These are phyloP conservation scores for Protomyces macrosporus DNA, from an alignment of 1,139 yeast genomes.

Conservation along the genomic window DNA sequence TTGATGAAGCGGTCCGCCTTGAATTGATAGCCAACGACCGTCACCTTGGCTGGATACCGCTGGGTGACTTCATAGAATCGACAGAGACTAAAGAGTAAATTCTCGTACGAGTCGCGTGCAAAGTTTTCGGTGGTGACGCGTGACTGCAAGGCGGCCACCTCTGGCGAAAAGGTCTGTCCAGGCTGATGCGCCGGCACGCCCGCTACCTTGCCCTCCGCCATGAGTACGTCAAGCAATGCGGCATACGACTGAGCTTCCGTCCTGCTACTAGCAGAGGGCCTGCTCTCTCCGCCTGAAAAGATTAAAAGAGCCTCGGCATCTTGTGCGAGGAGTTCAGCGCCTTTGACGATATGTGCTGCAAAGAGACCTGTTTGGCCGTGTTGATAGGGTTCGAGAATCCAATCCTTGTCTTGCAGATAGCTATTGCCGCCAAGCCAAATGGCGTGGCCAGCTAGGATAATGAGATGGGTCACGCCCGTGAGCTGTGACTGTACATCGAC, in stretches of 20 bases:
- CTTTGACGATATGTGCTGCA: constrained; percentile 53
- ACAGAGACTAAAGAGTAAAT: constrained; percentile 56
- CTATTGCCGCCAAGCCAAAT: constrained; percentile 49
- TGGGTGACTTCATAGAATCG: constrained; percentile 50
- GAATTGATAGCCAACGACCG: constrained; percentile 70
- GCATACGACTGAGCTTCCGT: constrained; percentile 21
- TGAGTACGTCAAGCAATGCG: constrained; percentile 23
- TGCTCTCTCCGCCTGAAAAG: constrained; percentile 51
- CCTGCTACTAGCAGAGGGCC: constrained; percentile 15
- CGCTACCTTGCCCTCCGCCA: neutral
- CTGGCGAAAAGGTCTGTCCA: neutral
- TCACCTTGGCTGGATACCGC: constrained; percentile 49
- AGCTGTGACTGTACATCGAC: neutral
- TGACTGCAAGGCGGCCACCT: constrained; percentile 28
- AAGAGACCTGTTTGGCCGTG: constrained; percentile 62
- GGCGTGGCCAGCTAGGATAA: constrained; percentile 65
- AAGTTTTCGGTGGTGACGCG: constrained; percentile 55
- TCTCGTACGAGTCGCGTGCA: constrained; percentile 79
- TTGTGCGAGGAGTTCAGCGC: constrained; percentile 39
- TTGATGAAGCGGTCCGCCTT: constrained; percentile 56
- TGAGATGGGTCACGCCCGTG: constrained; percentile 37
- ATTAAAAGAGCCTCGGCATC: constrained; percentile 41
- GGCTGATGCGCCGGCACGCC: neutral
- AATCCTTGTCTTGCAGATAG: constrained; percentile 41
- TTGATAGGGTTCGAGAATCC: constrained; percentile 66